Conservation (phyloP, 163 green algal genomes). For the Dunaliella salina region DNA sequence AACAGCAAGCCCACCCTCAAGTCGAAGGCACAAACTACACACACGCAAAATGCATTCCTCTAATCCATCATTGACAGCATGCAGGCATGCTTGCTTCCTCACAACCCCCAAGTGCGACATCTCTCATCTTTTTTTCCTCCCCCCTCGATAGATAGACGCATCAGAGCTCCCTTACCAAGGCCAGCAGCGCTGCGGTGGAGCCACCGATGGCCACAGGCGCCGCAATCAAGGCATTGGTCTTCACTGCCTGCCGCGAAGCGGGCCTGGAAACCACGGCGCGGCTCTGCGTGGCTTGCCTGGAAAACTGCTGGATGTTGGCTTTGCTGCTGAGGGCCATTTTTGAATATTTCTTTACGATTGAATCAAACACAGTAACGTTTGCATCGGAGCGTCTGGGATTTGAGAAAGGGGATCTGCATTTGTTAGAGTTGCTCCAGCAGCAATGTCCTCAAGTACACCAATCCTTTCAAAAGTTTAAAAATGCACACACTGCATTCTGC, state of each 20-base stretch:
- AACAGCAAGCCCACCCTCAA: too few relatives aligned
- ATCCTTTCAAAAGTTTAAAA: too few relatives aligned
- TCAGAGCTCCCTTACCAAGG: slow-evolving; percentile 4
- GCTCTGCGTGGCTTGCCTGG: neutral
- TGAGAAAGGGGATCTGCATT: too few relatives aligned
- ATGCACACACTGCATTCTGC: too few relatives aligned
- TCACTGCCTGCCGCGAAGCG: neutral
- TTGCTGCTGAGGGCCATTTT: neutral
- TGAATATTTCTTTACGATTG: too few relatives aligned
- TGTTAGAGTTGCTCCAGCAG: too few relatives aligned
- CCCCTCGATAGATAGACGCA: too few relatives aligned
- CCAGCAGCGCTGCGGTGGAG: slow-evolving; percentile 28
- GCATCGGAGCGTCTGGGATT: too few relatives aligned
- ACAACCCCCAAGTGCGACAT: neutral
- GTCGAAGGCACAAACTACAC: too few relatives aligned
- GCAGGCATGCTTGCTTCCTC: neutral
- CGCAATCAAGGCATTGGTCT: slow-evolving; percentile 23
- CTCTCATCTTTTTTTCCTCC: neutral
- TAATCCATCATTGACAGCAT: neutral
- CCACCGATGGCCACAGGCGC: slow-evolving; percentile 21
- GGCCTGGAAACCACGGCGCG: neutral
- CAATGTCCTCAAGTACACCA: too few relatives aligned
- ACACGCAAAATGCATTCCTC: too few relatives aligned
- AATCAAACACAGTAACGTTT: too few relatives aligned
- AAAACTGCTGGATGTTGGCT: neutral